phyloP scores from a whole-genome alignment of 2,329 filamentous ascomycete genomes.

The Pyrenochaeta sp. region DNA sequence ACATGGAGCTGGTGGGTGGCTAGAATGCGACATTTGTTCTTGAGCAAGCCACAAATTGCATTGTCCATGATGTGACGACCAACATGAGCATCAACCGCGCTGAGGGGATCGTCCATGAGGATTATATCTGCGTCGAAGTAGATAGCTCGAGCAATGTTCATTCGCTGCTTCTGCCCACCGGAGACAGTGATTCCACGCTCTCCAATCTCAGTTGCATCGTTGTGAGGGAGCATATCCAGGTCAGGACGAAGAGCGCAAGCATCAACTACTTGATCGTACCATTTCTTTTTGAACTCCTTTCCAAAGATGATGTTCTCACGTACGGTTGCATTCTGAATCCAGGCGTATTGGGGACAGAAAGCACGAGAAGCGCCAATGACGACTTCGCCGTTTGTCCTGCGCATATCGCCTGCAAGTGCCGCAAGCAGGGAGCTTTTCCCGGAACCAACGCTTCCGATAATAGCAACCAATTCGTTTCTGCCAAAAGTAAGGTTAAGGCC shows the following conservation, averaged over 20 bases:
- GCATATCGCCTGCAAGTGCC: conserved; percentile 93
- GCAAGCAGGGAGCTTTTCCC: conserved; percentile 91
- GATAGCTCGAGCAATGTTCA: conserved; percentile 87
- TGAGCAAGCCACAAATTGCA: conserved; percentile 87
- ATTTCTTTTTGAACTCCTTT: conserved; percentile 72
- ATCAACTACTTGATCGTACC: conserved; percentile 86
- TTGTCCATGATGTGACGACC: conserved; percentile 85
- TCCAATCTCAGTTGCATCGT: conserved; percentile 90
- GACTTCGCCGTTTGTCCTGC: conserved; percentile 77
- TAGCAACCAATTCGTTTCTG: conserved; percentile 79
- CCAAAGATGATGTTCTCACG: conserved; percentile 92
- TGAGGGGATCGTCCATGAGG: conserved; percentile 71
- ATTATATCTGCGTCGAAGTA: conserved; percentile 71
- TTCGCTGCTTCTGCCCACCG: conserved; percentile 91
- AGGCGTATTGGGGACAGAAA: conserved; percentile 95
- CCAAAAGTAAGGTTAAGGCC: conserved; percentile 73
- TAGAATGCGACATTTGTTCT: conserved; percentile 87
- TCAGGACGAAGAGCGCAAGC: conserved; percentile 87
- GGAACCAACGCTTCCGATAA: conserved; percentile 89
- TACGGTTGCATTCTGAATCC: conserved; percentile 93
- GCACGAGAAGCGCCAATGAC: conserved; percentile 80
- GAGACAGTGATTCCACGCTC: conserved; percentile 96
- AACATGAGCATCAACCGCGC: conserved; percentile 66
- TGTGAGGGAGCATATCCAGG: conserved; percentile 89
- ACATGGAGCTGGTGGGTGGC: conserved; percentile 97